phyloP scores from a whole-genome alignment of 176 grass and related monocot species.

The sorghum (Sorghum bicolor) region DNA sequence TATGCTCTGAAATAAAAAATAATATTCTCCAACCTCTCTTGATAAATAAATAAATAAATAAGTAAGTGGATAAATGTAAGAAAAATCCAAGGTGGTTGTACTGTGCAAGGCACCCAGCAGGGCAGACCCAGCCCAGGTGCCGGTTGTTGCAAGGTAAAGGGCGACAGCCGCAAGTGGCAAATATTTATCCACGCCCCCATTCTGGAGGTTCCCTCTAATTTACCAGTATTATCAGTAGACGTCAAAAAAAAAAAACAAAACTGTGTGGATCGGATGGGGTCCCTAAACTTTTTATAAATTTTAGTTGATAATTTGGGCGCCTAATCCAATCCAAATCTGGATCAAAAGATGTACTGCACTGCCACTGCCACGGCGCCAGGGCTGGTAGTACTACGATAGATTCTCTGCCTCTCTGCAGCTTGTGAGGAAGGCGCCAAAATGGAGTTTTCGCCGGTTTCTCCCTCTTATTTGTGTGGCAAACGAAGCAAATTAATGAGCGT shows the following conservation, averaged over 20 bases:
- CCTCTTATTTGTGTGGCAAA: no score
- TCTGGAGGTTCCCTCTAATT: not conserved
- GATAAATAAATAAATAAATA: no score
- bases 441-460: not conserved
- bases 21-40: not conserved
- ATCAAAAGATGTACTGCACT: not conserved
- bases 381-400: no score
- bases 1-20: not conserved
- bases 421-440: not conserved
- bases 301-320: not conserved
- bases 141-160: not conserved
- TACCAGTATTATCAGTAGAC: not conserved
- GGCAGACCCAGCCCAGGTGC: not conserved
- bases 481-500: not conserved
- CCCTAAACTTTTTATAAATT: not conserved
- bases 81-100: slow-evolving; percentile 3
- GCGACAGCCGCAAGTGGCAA: slow-evolving; percentile 10
- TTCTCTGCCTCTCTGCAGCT: not conserved
- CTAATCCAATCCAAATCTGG: slow-evolving; percentile 3
- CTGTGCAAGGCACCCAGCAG: not conserved
- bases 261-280: not conserved
- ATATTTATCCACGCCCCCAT: not conserved
- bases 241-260: not conserved
- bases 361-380: not conserved
- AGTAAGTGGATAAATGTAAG: not conserved